Evolutionary conservation across 352 stramenopile genomes (phyloP), one percentile per base, ranked within the genome.

Genomic region (Thalassiosira mediterranea): DNA sequence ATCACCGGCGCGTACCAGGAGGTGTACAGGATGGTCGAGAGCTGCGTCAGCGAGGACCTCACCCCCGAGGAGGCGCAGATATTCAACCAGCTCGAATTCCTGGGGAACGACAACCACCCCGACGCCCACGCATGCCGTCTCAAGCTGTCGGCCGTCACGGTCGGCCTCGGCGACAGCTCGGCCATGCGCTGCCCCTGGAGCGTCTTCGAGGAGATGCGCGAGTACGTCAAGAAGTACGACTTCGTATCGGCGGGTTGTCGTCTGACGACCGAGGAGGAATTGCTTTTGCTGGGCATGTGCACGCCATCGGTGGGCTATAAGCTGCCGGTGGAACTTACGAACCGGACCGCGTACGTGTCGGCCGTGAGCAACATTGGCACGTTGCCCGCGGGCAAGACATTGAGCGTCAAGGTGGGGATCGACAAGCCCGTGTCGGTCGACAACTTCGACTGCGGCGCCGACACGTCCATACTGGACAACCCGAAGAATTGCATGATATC

Each of bases 31-130:
- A 95, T 98, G 67, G 97, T 98, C 19, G 87, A 97, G 37, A 95
- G 90, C 8, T 98, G 96, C 88, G 97, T 98, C 32, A 96, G 97
- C 32, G 97, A 99, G 77, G 95, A 98, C 31, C 96, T 98, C 42
- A 98, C 90, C 1, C 88, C 96, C 26, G 96, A 98, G 87, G 96
- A 98, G 78, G 80, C 87, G 61, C 97, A 97, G 90, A 97, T 98
- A 60, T 98, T 98, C 60, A 95, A 98, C 46, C 95, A 98, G 69
- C 74, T 99, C 17, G 88, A 91, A 34, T 97, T 97, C 64, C 93
- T 97, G 7, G 89, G 97, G 2, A 96, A 98, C 69, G 96, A 98
- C 60, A 94, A 94, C 23, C 94, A 98, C 63, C 96, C 96, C 15
- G 95, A 98, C 89, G 95, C 96, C 1, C 96, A 97, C 80, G 96